Evolutionary conservation across 176 grass and related monocot species (phyloP).

Genomic region (Hordeum marinum): DNA sequence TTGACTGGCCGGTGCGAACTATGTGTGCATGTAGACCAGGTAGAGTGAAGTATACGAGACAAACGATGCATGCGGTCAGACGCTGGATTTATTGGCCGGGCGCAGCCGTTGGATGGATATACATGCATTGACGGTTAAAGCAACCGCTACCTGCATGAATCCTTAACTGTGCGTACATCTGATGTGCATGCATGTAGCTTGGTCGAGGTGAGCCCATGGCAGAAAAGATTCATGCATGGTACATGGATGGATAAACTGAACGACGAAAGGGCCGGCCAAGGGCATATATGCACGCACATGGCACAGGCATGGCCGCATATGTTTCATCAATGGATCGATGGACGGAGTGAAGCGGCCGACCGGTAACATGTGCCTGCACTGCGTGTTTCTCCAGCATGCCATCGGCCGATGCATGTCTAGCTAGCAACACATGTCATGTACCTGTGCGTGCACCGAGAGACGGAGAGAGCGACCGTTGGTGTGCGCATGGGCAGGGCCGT

Average conservation of each 20-base stretch:
- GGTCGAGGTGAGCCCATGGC: no score
- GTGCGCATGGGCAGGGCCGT: neutral
- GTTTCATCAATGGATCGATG: neutral
- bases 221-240: neutral
- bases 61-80: neutral
- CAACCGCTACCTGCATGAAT: neutral
- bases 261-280: neutral
- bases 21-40: neutral
- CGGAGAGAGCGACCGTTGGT: neutral
- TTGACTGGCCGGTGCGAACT: conserved; percentile 8
- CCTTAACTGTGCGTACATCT: neutral
- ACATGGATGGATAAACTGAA: neutral
- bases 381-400: neutral
- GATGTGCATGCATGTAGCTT: neutral
- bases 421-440: neutral
- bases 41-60: neutral
- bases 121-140: neutral
- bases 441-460: neutral
- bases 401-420: neutral
- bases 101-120: neutral
- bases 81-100: neutral
- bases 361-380: neutral
- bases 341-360: neutral
- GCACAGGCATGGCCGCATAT: neutral
- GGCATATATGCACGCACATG: conserved; percentile 7